These are phyloP conservation scores for cucumber (Cucumis sativus) DNA, from an alignment of 306 rosid species.

Conservation along the genomic window Cucumber_9930_V3 NC_026659.2:26580501-26581000, in stretches of 20 bases:
- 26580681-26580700: neutral
- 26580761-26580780: neutral
- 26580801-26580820: neutral
- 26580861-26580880: too few species aligned
- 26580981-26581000: too few species aligned
- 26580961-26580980: too few species aligned
- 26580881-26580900: too few species aligned
- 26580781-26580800: neutral
- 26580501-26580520: neutral
- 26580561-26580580: neutral
- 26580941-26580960: too few species aligned
- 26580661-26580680: neutral
- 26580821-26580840: neutral
- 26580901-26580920: too few species aligned
- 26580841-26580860: neutral
- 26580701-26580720: slow-evolving; percentile 9
- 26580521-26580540: slow-evolving; percentile 8
- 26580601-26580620: neutral
- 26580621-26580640: neutral
- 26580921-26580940: too few species aligned
- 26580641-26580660: neutral
- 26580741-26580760: slow-evolving; percentile 1
- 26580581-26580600: neutral
- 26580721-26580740: neutral
- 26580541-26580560: neutral